phyloP scores from a whole-genome alignment of 2,329 filamentous ascomycete genomes.

The Penicillium occitanis region DNA sequence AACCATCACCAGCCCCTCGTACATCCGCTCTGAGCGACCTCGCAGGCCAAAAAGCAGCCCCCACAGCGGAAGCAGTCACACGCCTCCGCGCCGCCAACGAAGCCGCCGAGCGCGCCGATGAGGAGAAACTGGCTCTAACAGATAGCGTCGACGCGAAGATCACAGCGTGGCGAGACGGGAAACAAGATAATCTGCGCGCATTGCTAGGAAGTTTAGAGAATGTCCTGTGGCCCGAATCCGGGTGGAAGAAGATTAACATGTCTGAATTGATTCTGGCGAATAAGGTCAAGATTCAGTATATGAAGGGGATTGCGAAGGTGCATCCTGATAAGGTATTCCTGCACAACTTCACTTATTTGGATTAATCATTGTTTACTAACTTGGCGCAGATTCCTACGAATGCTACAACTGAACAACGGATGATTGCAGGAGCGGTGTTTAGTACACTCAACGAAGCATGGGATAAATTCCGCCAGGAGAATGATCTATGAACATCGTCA shows the following conservation, averaged over 20 bases:
- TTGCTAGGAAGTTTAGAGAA: constrained; percentile 81
- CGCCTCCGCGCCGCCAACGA: constrained; percentile 79
- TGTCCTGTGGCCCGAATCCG: constrained; percentile 86
- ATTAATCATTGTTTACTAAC: not conserved
- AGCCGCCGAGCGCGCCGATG: constrained; percentile 80
- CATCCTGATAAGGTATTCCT: constrained; percentile 89
- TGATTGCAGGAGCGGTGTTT: constrained; percentile 66
- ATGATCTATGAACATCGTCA: constrained; percentile 48
- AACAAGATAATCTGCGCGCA: constrained; percentile 87
- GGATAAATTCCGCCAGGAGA: constrained; percentile 67
- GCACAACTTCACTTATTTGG: not conserved
- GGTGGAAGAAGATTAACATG: constrained; percentile 96
- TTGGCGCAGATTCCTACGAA: constrained; percentile 56
- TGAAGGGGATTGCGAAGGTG: constrained; percentile 98
- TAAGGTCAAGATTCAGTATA: constrained; percentile 96
- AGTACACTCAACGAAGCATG: constrained; percentile 66
- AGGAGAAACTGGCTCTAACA: constrained; percentile 85
- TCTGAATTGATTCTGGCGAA: constrained; percentile 88
- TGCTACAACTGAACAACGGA: constrained; percentile 66
- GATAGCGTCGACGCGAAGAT: constrained; percentile 83
- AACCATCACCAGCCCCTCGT: constrained; percentile 5
- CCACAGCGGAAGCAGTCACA: constrained; percentile 72
- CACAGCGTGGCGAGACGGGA: constrained; percentile 80
- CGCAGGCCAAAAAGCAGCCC: constrained; percentile 43
- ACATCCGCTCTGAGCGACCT: constrained; percentile 35